These are phyloP conservation scores for Venturia pyrina DNA, from an alignment of 2,329 filamentous ascomycete species.

Conservation along the genomic window DNA sequence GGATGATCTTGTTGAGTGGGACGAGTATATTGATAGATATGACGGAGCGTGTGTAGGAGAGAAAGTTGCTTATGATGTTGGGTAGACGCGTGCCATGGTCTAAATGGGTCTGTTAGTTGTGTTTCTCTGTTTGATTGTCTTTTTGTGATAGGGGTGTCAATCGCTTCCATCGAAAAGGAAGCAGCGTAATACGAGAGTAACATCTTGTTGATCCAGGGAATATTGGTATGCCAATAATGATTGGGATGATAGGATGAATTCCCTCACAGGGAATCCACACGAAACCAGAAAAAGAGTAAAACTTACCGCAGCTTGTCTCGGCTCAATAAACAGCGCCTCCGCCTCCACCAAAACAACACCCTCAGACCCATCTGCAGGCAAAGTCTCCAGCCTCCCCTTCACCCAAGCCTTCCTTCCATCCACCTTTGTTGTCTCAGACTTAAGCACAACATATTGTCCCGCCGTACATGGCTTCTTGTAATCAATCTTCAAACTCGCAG, in stretches of 20 bases:
- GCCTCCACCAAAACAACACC: slow-evolving; percentile 68
- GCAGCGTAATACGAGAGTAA: neutral
- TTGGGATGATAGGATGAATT: too few relatives aligned
- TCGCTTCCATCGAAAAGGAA: neutral
- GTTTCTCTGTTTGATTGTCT: neutral
- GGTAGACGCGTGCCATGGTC: slow-evolving; percentile 3
- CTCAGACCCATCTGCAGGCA: slow-evolving; percentile 42
- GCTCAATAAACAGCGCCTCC: slow-evolving; percentile 79
- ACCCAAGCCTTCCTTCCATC: slow-evolving; percentile 95
- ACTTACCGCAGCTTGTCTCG: slow-evolving; percentile 62
- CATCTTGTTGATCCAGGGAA: too few relatives aligned
- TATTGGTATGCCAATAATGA: too few relatives aligned
- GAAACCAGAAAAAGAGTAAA: neutral
- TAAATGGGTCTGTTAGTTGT: neutral
- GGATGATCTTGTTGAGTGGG: neutral
- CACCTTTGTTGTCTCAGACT: slow-evolving; percentile 70
- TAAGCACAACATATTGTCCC: slow-evolving; percentile 64
- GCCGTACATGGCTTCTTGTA: slow-evolving; percentile 76
- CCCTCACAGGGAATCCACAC: neutral
- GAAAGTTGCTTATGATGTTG: neutral
- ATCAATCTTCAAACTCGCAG: slow-evolving; percentile 72
- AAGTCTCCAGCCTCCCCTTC: slow-evolving; percentile 71
- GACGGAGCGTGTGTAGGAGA: neutral
- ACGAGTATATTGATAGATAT: neutral
- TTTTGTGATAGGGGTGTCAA: neutral